Conservation (phyloP, 805 yeast genomes). For the Kodamaea kakaduensis region DNA sequence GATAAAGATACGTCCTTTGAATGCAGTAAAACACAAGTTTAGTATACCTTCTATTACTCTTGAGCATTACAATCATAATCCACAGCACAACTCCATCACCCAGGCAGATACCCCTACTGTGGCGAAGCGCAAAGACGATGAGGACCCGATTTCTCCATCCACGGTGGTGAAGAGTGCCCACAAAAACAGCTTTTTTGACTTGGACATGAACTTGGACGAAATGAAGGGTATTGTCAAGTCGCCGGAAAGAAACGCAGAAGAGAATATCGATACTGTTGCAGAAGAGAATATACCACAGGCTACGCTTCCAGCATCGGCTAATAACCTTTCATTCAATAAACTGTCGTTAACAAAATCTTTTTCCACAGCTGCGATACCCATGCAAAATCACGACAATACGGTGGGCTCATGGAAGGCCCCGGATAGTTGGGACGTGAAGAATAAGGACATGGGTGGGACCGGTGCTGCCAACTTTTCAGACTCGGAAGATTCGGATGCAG, state of each 20-base stretch:
- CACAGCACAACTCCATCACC: background rate
- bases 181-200: constrained; percentile 21
- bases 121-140: background rate
- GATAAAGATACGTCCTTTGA: constrained; percentile 1
- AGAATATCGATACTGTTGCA: background rate
- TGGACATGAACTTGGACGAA: constrained; percentile 47
- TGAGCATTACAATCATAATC: constrained; percentile 17
- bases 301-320: background rate
- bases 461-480: constrained; percentile 10
- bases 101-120: no score
- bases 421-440: constrained; percentile 47
- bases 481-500: constrained; percentile 14
- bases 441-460: constrained; percentile 10
- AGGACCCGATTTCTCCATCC: background rate
- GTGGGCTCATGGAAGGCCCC: constrained; percentile 41
- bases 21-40: constrained; percentile 17
- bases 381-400: constrained; percentile 1
- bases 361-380: constrained; percentile 8
- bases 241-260: constrained; percentile 10
- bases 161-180: constrained; percentile 1
- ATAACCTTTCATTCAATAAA: constrained; percentile 1
- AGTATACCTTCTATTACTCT: constrained; percentile 33
- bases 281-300: background rate
- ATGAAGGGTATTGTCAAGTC: constrained; percentile 49
- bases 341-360: constrained; percentile 6